A percentile compares a stretch with the other conserved stretches of the same genome.
Evolutionary conservation across 441 rosid genomes (phyloP).

Genomic region (Biscutella auriculata): DNA sequence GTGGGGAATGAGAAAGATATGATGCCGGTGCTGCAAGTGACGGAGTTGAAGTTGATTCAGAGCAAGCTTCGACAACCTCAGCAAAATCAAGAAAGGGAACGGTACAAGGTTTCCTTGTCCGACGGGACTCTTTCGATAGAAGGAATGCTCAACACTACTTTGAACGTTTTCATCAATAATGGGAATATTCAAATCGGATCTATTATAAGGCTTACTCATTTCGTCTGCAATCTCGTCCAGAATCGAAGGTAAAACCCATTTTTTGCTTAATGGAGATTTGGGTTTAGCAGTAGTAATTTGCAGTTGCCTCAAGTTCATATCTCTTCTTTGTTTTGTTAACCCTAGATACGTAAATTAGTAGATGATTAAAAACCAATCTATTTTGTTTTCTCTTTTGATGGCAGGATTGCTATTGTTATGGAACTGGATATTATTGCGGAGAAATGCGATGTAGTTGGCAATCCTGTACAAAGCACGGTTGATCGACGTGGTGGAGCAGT

Average conservation of each 20-base stretch:
- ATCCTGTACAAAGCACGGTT: constrained; percentile 27
- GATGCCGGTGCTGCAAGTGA: constrained; percentile 57
- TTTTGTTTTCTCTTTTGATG: not conserved
- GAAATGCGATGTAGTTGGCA: constrained; percentile 38
- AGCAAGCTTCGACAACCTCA: constrained; percentile 21
- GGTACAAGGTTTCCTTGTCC: constrained; percentile 49
- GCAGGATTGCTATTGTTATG: constrained; percentile 60
- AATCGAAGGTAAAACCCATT: constrained; percentile 49
- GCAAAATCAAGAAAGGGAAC: constrained; percentile 12
- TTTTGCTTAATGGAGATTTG: too few species aligned
- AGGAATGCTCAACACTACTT: constrained; percentile 59
- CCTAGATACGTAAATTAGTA: not conserved
- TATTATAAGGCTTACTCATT: constrained; percentile 38
- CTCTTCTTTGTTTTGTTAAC: not conserved
- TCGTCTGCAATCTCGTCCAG: constrained; percentile 48
- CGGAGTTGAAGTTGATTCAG: constrained; percentile 44
- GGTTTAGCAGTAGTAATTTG: too few species aligned
- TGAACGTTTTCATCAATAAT: constrained; percentile 36
- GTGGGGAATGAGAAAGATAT: constrained; percentile 29
- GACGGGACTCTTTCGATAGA: constrained; percentile 49
- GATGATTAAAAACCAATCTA: not conserved
- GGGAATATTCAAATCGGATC: constrained; percentile 51
- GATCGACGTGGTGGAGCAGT: constrained; percentile 20
- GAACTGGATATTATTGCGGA: constrained; percentile 40
- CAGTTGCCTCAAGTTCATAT: too few species aligned